Base-by-base conservation (phyloP, 306 rosid genomes). In the Rosa rugosa region DNA sequence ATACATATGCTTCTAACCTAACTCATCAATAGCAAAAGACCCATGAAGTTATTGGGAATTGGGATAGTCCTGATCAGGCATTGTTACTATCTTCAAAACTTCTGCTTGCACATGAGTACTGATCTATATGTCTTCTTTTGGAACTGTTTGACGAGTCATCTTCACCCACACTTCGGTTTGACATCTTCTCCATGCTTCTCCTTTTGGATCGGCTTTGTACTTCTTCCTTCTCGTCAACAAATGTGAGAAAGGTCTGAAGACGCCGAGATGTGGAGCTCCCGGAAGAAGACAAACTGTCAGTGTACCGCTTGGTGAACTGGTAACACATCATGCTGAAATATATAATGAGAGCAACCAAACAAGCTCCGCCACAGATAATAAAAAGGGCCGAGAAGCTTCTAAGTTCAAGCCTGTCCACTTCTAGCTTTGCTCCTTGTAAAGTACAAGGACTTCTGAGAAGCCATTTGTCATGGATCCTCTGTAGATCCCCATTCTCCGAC, bases 391-490 rank as follows among this genome's bases (percentile, higher is more conserved):
- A 86, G 36, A 96, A 96, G 89, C 99, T 96, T 62, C 72, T 81
- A 0, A 96, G 96, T 49, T 81, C 67, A 47, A 96, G 97, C 34
- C 90, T 89, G 84, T 96, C 92, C 78, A 89, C 91, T 84, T 87
- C 92, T 17, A 87, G 64, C 80, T 87, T 88, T 60, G 97, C 53
- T 31, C 86, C 85, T 66, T 86, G 97, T 70, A 96, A 82, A 53
- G 91, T 76, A 83, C 99, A 96, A 13, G 97, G 90, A 22, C 89
- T 89, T 50, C 87, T 83, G 79, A 60, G 69, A 13, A 96, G 94
- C 99, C 99, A 96, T 72, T 96, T 96, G 89, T 96, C 99, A 80
- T 90, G 98, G 77, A 96, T 96, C 86, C 97, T 91, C 78, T 93
- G 92, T 18, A 96, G 84, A 70, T 93, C 99, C 56, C 99, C 99